These are phyloP conservation scores for Bigelowiella natans DNA, from an alignment of 78 protist genomes.

Conservation along the genomic window DNA sequence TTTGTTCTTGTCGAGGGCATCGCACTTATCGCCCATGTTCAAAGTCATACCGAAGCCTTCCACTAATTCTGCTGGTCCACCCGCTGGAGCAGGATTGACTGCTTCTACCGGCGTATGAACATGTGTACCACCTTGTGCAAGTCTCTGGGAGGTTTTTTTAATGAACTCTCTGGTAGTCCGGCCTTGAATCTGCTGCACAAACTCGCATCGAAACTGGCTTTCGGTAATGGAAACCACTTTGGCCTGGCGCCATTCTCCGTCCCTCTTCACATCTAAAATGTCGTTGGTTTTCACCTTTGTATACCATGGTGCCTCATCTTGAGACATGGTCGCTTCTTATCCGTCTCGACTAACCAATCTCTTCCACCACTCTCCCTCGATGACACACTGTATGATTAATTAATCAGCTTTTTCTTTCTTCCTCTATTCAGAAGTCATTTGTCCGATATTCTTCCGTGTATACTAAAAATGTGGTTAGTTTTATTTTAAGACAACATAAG, in stretches of 20 bases:
- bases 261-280: too few species aligned
- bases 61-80: not conserved
- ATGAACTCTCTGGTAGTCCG: not conserved
- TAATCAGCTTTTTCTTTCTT: too few species aligned
- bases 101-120: not conserved
- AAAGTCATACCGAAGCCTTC: not conserved
- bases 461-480: too few species aligned
- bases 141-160: not conserved
- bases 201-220: not conserved
- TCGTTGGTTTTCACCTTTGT: too few species aligned
- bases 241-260: not conserved
- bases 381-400: too few species aligned
- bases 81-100: not conserved
- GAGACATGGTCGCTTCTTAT: too few species aligned
- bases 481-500: too few species aligned
- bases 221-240: not conserved
- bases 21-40: not conserved
- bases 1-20: not conserved
- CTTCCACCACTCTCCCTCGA: too few species aligned
- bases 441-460: too few species aligned
- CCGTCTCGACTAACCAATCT: too few species aligned
- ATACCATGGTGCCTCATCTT: too few species aligned
- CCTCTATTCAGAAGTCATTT: too few species aligned
- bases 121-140: not conserved
- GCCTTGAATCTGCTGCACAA: not conserved